Evolutionary conservation across 1,284 basidiomycete species (phyloP), one percentile per base, ranked within the genome.

Genomic region (Apiotrichum montevideense): DNA sequence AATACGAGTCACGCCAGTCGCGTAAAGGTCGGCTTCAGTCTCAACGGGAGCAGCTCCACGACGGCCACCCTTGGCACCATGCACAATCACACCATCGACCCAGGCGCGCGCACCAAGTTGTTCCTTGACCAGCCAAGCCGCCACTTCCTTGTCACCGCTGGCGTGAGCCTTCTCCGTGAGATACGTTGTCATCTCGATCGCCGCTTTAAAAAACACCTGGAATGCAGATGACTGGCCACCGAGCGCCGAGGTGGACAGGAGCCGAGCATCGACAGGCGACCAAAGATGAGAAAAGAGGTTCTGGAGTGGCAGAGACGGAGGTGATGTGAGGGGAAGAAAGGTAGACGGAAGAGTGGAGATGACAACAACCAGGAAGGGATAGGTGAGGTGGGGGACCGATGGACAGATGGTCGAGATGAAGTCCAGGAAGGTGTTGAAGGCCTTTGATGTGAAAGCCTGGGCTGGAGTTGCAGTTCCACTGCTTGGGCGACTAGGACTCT

Each of bases 381-480:
- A 75, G 5, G 72, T 73, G 52, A 71, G 63, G 54, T 73, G 70
- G 0, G 74, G 74, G 14, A 75, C 56, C 3, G 67, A 52, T 7
- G 74, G 73, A 44, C 70, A 74, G 40, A 71, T 66, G 6, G 71
- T 69, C 7, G 73, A 66, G 41, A 74, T 64, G 60, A 74, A 75
- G 40, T 70, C 64, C 44, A 77, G 68, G 63, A 77, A 73, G n/a
- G 58, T 83, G n/a, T 68, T 69, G 66, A 87, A 90, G 2, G 85
- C 80, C n/a, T 73, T 61, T 14, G 63, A 65, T 35, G 46, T 13
- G 4, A 46, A 35, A 2, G 35, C 35, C 14, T 50, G 42, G 9
- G 52, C 37, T 4, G 54, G 51, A 11, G 55, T 50, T 1, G 55
- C 46, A 14, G 46, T 32, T 3, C 52, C 58, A 15, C 54, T 49